Base-by-base conservation (phyloP, 2,329 filamentous ascomycete species). In the Colletotrichum lupini region DNA sequence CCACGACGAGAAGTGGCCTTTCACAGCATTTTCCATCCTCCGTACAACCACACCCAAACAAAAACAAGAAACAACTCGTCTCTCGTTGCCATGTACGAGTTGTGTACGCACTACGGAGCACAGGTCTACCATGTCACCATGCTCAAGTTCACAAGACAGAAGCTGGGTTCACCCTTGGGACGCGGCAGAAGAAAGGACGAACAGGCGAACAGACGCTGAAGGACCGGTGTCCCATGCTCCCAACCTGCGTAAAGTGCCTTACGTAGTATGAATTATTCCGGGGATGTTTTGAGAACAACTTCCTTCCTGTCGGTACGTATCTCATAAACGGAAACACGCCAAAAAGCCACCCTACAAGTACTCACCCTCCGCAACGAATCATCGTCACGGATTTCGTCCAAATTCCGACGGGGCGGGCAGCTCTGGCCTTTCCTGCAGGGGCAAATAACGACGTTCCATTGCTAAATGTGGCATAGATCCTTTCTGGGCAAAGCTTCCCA, bases 261-360 rank as follows among this genome's bases (percentile, higher is more conserved):
- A 24, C 24, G 24, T 24, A 24, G 24, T 24, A 12, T 35, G 12
- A 11, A 35, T 35, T 35, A 12, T 35, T 71, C 70, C 26, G 61
- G 71, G 65, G 67, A 58, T 60, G 62, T 68, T 75, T 71, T 64
- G 74, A n/a, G 16, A 49, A 49, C 42, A 49, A 49, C 42, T 11
- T 49, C 7, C 42, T 49, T 49, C 42, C 19, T 49, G 6, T 19
- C 16, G 42, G 19, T 22, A 74, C 56, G 63, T 69, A 58, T 42
- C 42, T 19, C 19, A 49, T 58, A 67, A 57, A 63, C 65, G 64
- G 74, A 68, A 72, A 74, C 67, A 52, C 63, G 72, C 74, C 72
- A 72, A 37, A 37, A 19, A 30, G 42, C 19, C 19, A 56, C 72
- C 71, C 74, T 35, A 35, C 32, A 12, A 12, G 32, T 12, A 35